Conservation (phyloP, 163 green algal species). For the Scenedesmus sp. region DNA sequence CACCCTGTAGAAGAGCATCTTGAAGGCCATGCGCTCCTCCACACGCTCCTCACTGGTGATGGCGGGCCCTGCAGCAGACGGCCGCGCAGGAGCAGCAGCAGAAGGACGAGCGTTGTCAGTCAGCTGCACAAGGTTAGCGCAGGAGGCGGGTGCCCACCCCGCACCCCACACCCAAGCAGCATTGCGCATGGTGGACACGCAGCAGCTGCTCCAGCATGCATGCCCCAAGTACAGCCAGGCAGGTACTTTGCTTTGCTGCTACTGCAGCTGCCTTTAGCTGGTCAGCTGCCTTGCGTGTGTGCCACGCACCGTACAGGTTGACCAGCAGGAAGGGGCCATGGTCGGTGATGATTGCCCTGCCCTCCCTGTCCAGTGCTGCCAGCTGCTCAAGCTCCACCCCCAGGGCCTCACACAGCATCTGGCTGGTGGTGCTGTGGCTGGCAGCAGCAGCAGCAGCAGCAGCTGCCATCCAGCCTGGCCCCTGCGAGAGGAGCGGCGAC, state of each 20-base stretch:
- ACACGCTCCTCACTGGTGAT: constrained; percentile 70
- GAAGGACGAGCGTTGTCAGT: neutral
- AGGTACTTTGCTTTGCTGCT: no score
- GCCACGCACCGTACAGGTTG: constrained; percentile 79
- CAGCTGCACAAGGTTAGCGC: no score
- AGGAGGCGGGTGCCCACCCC: no score
- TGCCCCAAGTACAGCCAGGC: no score
- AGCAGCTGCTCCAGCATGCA: no score
- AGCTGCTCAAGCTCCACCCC: constrained; percentile 28
- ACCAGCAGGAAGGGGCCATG: constrained; percentile 85
- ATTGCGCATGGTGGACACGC: no score
- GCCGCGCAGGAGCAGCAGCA: neutral
- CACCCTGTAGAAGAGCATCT: constrained; percentile 79
- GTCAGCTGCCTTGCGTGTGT: no score
- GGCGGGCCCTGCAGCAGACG: constrained; percentile 65
- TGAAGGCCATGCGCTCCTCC: constrained; percentile 75
- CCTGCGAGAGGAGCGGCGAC: neutral
- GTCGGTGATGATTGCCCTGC: constrained; percentile 80
- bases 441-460: neutral
- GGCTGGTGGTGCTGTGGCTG: neutral
- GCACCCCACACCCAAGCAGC: no score
- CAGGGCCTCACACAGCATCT: neutral
- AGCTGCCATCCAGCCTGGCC: neutral
- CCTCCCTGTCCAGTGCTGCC: constrained; percentile 78
- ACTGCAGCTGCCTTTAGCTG: neutral